Evolutionary conservation across 805 yeast genomes (phyloP).

Genomic region (Barnettozyma salicaria): DNA sequence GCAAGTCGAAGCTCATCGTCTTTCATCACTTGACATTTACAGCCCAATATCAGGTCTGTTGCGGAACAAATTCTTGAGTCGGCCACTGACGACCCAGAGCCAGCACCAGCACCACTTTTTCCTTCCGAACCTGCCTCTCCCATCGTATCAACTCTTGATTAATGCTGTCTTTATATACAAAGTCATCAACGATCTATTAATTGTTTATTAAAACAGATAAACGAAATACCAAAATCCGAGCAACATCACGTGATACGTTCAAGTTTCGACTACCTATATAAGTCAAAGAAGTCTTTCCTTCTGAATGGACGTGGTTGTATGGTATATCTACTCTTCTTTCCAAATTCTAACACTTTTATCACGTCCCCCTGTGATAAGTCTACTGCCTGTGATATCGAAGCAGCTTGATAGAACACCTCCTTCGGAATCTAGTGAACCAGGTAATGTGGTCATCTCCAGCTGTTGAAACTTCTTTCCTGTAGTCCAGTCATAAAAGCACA

Average conservation of each 20-base stretch:
- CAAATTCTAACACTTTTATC: constrained; percentile 82
- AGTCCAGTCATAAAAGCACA: constrained; percentile 74
- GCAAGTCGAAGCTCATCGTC: constrained; percentile 78
- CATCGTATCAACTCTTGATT: no score
- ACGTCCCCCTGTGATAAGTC: constrained; percentile 83
- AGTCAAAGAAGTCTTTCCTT: no score
- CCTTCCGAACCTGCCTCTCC: no score
- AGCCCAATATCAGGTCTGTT: constrained; percentile 62
- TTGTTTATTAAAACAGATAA: no score
- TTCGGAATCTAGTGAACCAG: constrained; percentile 68
- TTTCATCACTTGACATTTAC: constrained; percentile 75
- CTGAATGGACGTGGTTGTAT: not conserved
- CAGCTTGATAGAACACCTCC: constrained; percentile 61
- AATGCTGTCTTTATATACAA: no score
- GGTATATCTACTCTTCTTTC: constrained; percentile 36
- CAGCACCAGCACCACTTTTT: no score
- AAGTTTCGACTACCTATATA: not conserved
- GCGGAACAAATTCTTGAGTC: constrained; percentile 25
- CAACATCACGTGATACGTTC: no score
- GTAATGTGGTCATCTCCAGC: constrained; percentile 46
- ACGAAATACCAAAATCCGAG: no score
- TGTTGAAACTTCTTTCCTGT: constrained; percentile 60
- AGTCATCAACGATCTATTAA: no score
- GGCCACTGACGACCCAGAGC: no score
- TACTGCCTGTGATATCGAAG: constrained; percentile 74